A percentile compares a stretch with the other conserved stretches of the same genome.
These are phyloP conservation scores for Zangia roseola DNA, from an alignment of 768 basidiomycete species.

Conservation along the genomic window DNA sequence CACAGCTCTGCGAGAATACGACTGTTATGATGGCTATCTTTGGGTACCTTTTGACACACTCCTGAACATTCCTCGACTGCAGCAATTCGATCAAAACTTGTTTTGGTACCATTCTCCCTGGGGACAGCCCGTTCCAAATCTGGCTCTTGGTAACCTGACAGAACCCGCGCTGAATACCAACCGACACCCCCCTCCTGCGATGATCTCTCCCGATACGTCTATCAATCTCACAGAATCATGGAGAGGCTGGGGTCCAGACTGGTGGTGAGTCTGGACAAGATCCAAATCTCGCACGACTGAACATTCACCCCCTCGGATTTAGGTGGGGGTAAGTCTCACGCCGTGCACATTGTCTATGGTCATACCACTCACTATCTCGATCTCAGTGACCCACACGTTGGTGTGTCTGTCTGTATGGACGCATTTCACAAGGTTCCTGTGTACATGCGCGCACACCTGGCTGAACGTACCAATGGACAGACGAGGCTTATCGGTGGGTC, in stretches of 20 bases:
- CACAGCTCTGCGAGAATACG: slow-evolving; percentile 42
- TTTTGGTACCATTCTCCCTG: slow-evolving; percentile 55
- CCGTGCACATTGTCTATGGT: neutral
- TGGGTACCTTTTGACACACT: slow-evolving; percentile 54
- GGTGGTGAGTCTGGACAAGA: slow-evolving; percentile 38
- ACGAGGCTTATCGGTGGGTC: slow-evolving; percentile 48
- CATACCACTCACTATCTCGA: neutral
- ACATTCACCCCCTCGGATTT: neutral
- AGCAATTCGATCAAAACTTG: slow-evolving; percentile 42
- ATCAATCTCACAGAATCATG: slow-evolving; percentile 39
- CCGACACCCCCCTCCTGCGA: slow-evolving; percentile 39
- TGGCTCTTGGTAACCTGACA: slow-evolving; percentile 23
- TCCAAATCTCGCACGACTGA: slow-evolving; percentile 7
- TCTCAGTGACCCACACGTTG: slow-evolving; percentile 42
- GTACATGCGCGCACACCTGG: slow-evolving; percentile 38
- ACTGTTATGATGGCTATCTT: slow-evolving; percentile 50
- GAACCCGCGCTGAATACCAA: slow-evolving; percentile 18
- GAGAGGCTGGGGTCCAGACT: slow-evolving; percentile 40
- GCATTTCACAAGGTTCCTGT: slow-evolving; percentile 38
- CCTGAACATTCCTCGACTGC: slow-evolving; percentile 47
- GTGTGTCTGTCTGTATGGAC: slow-evolving; percentile 41
- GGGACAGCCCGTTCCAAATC: slow-evolving; percentile 42
- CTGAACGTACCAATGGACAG: slow-evolving; percentile 31
- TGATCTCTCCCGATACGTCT: slow-evolving; percentile 41
- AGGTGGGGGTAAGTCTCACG: slow-evolving; percentile 42